Evolutionary conservation across 2,329 filamentous ascomycete genomes (phyloP), one percentile per base, ranked within the genome.

Genomic region (Fusarium sp.): DNA sequence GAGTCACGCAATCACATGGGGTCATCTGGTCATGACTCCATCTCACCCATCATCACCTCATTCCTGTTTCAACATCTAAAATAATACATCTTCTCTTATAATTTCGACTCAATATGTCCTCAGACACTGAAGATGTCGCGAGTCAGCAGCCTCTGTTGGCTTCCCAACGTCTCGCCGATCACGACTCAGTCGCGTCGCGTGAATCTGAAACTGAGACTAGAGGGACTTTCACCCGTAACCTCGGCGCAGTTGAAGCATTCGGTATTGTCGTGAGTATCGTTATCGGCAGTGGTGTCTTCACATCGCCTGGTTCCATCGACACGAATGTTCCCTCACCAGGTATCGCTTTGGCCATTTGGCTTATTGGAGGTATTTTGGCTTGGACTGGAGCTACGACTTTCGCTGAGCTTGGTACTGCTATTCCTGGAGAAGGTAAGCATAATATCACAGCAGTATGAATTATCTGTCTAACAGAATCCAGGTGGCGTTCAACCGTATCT

Each of bases 221-320:
- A 8, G 59, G 66, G 11, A 63, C 78, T 9, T 84, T 84, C 63
- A 78, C 73, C 39, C 77, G 79, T n/a, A 83, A 80, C 63, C 80
- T 84, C 6, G 83, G 82, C 25, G 75, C 82, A 11, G 56, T 80
- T 27, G 83, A 85, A 67, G 83, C 83, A 0, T 89, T 89, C 64
- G 85, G 85, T 21, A 86, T 90, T 45, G 80, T 90, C 39, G 84
- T 90, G 61, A 87, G 85, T 69, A 86, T 90, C 62, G 87, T 89
- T 53, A 88, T 90, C 46, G 88, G 88, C 10, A 87, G 85, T 51
- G 88, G 88, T 33, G 85, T 90, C 18, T 90, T 90, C 68, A 89
- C 88, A 0, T 89, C 87, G 3, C 88, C 88, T 0, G 86, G 87
- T 0, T 83, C 87, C 13, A 87, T 90, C 59, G 87, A 90, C 70